A percentile compares a stretch with the other conserved stretches of the same genome.
phyloP scores from a whole-genome alignment of 2,329 filamentous ascomycete genomes.

The Aspergillus luchuensis region DNA sequence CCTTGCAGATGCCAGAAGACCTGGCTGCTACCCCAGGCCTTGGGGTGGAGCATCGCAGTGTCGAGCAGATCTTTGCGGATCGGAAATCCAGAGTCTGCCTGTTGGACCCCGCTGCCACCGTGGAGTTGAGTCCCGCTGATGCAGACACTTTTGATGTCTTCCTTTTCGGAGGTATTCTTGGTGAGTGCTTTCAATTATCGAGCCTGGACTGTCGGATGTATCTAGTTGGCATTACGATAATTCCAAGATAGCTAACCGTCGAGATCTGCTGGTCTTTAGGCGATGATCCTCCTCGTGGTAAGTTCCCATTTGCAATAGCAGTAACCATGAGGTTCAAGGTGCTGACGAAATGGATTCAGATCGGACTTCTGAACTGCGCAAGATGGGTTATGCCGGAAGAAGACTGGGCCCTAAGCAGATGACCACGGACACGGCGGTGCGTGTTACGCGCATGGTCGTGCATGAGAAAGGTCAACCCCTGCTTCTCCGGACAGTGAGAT shows the following conservation, averaged over 20 bases:
- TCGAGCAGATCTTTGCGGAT: conserved; percentile 77
- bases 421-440: conserved; percentile 96
- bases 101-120: conserved; percentile 79
- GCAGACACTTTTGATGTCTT: conserved; percentile 84
- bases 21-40: conserved; percentile 66
- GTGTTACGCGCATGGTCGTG: conserved; percentile 86
- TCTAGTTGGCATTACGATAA: background rate
- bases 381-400: conserved; percentile 87
- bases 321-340: background rate
- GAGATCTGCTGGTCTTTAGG: conserved; percentile 54
- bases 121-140: conserved; percentile 82
- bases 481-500: background rate
- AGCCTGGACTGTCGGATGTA: background rate
- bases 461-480: conserved; percentile 69
- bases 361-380: conserved; percentile 90
- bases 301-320: conserved; percentile 27
- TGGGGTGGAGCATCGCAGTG: conserved; percentile 71
- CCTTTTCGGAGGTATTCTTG: conserved; percentile 92
- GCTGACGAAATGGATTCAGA: conserved; percentile 69
- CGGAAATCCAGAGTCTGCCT: conserved; percentile 80
- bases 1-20: conserved; percentile 61
- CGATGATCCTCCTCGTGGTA: conserved; percentile 91
- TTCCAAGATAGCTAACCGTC: conserved; percentile 9
- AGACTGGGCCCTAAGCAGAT: conserved; percentile 91
- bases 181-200: conserved; percentile 50